A percentile compares a stretch with the other conserved stretches of the same genome.
These are phyloP conservation scores for Clitoria ternatea DNA, from an alignment of 306 rosid species.

Conservation along the genomic window DNA sequence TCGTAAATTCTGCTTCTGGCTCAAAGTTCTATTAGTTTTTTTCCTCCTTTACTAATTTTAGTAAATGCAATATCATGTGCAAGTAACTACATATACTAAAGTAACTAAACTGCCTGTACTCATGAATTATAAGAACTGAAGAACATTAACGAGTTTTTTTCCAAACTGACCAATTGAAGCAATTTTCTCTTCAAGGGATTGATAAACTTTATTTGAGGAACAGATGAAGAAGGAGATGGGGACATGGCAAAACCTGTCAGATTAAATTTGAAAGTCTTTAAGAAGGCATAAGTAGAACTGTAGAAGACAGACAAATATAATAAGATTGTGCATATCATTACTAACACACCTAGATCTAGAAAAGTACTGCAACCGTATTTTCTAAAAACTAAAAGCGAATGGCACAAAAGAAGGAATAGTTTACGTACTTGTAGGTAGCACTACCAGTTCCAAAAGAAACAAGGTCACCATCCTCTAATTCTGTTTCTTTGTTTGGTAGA, in stretches of 20 bases:
- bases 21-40: not conserved
- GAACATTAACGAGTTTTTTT: slow-evolving; percentile 9
- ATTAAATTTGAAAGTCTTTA: slow-evolving; percentile 15
- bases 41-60: not conserved
- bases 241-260: slow-evolving; percentile 75
- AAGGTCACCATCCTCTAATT: slow-evolving; percentile 63
- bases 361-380: not conserved
- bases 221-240: slow-evolving; percentile 53
- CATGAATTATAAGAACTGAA: slow-evolving; percentile 20
- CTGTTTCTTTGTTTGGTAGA: slow-evolving; percentile 67
- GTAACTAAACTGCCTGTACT: not conserved
- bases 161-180: slow-evolving; percentile 74
- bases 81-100: slow-evolving; percentile 12
- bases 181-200: slow-evolving; percentile 53
- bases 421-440: slow-evolving; percentile 74
- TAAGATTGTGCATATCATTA: not conserved
- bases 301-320: slow-evolving; percentile 1
- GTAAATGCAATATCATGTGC: not conserved
- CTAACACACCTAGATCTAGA: slow-evolving; percentile 16
- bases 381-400: not conserved
- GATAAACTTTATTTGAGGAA: slow-evolving; percentile 44
- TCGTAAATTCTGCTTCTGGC: not conserved
- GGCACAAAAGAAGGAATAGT: slow-evolving; percentile 6
- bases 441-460: slow-evolving; percentile 88
- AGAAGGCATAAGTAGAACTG: not conserved